These are phyloP conservation scores for Magnusiomyces ingens DNA, from an alignment of 1,139 yeast genomes.

Conservation along the genomic window DNA sequence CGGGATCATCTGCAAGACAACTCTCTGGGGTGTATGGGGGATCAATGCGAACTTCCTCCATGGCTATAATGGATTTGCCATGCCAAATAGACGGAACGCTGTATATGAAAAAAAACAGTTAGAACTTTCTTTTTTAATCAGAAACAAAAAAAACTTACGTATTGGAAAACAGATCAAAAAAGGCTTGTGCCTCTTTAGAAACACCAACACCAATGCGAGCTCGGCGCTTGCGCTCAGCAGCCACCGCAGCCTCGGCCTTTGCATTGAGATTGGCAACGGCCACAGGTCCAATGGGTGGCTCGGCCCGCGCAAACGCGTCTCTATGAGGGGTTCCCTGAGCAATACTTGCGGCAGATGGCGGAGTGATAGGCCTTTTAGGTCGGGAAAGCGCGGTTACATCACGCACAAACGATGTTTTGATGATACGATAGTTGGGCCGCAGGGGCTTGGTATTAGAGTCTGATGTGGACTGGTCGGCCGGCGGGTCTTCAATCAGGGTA, in stretches of 20 bases:
- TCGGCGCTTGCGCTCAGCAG: conserved; percentile 21
- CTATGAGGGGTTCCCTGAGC: conserved; percentile 12
- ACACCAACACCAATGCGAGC: conserved; percentile 37
- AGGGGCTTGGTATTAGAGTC: conserved; percentile 13
- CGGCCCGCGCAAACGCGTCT: conserved; percentile 22
- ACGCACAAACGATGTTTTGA: conserved; percentile 55
- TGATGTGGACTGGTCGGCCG: conserved; percentile 4
- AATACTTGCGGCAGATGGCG: conserved; percentile 11
- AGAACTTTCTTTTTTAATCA: background rate
- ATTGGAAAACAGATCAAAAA: conserved; percentile 45
- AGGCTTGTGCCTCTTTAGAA: conserved; percentile 41
- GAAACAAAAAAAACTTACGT: conserved; percentile 15
- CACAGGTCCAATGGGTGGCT: conserved; percentile 28
- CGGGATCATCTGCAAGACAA: conserved; percentile 33
- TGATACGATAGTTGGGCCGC: conserved; percentile 41
- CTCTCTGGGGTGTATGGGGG: conserved; percentile 45
- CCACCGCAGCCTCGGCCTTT: conserved; percentile 22
- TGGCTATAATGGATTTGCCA: conserved; percentile 43
- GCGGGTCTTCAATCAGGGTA: conserved; percentile 30
- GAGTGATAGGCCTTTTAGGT: conserved; percentile 18
- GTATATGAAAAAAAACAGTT: background rate
- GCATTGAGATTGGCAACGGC: conserved; percentile 25
- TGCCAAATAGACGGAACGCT: conserved; percentile 44
- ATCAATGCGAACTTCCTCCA: conserved; percentile 45
- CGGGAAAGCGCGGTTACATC: conserved; percentile 43